Evolutionary conservation across 257 asterid genomes (phyloP).

Genomic region (Striga asiatica): DNA sequence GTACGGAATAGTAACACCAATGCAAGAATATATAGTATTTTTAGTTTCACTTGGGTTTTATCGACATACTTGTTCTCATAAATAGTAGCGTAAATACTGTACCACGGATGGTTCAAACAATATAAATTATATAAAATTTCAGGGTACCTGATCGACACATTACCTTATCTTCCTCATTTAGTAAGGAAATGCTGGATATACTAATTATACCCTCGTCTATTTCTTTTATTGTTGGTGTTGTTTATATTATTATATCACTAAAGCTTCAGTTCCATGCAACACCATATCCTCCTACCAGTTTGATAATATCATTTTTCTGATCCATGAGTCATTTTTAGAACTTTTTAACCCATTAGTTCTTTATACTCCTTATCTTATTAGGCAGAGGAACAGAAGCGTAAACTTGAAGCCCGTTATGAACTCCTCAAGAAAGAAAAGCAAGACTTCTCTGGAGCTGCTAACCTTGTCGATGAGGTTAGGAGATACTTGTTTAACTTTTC

Average conservation of each 20-base stretch:
- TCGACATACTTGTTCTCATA: neutral
- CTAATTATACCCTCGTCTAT: no score
- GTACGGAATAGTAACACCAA: neutral
- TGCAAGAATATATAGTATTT: neutral
- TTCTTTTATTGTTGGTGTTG: no score
- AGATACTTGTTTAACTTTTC: neutral
- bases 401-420: conserved; percentile 41
- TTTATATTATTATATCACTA: no score
- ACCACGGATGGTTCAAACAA: no score
- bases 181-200: no score
- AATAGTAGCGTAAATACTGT: neutral
- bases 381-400: conserved; percentile 56
- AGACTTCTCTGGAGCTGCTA: conserved; percentile 41
- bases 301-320: neutral
- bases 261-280: no score
- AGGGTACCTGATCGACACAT: no score
- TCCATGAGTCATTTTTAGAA: neutral
- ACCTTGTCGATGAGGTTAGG: conserved; percentile 36
- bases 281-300: neutral
- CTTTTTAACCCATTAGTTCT: neutral
- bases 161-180: no score
- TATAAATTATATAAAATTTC: no score
- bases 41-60: neutral
- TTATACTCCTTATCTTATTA: conserved; percentile 13
- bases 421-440: conserved; percentile 43